phyloP scores from a whole-genome alignment of 306 rosid genomes.

The Quercus cerris region DNA sequence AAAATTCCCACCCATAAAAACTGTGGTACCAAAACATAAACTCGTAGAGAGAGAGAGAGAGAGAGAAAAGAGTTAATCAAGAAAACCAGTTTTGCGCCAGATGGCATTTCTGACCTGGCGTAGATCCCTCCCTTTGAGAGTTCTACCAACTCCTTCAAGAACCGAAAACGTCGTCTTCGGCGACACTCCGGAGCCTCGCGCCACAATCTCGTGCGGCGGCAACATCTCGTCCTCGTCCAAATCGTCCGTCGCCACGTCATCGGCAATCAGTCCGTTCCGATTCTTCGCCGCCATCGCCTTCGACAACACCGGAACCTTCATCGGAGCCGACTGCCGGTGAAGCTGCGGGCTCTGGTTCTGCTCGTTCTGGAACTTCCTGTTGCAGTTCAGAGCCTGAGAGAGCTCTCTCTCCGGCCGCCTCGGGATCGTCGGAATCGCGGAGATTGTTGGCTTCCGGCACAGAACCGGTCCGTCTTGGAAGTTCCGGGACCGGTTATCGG shows the following conservation, averaged over 20 bases:
- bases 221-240: slow-evolving; percentile 53
- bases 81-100: slow-evolving; percentile 83
- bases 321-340: slow-evolving; percentile 57
- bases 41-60: not conserved
- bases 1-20: no score
- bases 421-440: slow-evolving; percentile 53
- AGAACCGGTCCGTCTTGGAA: slow-evolving; percentile 30
- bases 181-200: slow-evolving; percentile 64
- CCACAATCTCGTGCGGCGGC: slow-evolving; percentile 81
- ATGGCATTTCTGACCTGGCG: slow-evolving; percentile 83
- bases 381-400: slow-evolving; percentile 29
- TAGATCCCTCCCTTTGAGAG: slow-evolving; percentile 91
- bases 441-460: slow-evolving; percentile 36
- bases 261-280: slow-evolving; percentile 21
- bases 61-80: slow-evolving; percentile 34
- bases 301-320: slow-evolving; percentile 62
- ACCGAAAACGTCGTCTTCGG: slow-evolving; percentile 74
- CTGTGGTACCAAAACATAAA: not conserved
- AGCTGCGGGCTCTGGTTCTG: not conserved
- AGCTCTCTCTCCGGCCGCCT: slow-evolving; percentile 42
- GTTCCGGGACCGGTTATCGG: not conserved
- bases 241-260: slow-evolving; percentile 28
- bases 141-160: slow-evolving; percentile 86
- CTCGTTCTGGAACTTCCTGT: slow-evolving; percentile 40
- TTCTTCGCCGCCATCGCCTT: slow-evolving; percentile 25